Base-by-base conservation (phyloP, 2,329 filamentous ascomycete genomes). In the Aphanoascus verrucosus region DNA sequence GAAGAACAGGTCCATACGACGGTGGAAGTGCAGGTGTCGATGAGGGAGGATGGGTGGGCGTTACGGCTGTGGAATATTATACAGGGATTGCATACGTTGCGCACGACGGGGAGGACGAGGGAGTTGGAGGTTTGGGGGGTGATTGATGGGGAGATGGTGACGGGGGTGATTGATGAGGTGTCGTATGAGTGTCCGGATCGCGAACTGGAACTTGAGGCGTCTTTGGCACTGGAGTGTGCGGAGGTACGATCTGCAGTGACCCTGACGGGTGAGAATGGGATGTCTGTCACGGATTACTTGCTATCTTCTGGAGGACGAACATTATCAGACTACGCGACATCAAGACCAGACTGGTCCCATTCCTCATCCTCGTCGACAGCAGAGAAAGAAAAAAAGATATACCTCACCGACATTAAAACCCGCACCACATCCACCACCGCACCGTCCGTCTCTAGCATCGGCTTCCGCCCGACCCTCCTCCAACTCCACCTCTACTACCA, bases 401-500 rank as follows among this genome's bases (percentile, higher is more conserved):
- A 94, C 66, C 73, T 98, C 47, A 83, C 83, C 0, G 93, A 98
- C 61, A 81, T 95, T 58, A 98, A 98, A 69, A 97, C 91, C 0
- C 80, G 90, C 15, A 77, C 76, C 0, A 28, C 42, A 7, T 32
- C 35, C 1, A 35, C 45, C 46, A 66, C 58, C 4, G 80, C 78
- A 3, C 87, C 89, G 1, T 75, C 79, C 1, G 63, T 71, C 23
- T 69, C 66, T 53, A 80, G 81, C 19, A 73, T 80, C 0, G 79
- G 83, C 0, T 76, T 88, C 43, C 80, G 85, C 9, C 87, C 88
- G 0, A 87, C 89, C 0, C 81, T 84, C 61, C 84, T 96, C 56
- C 93, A 98, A 65, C 75, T 97, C 0, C 89, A 94, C 69, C 74
- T 97, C 0, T 98, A 97, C 65, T 89, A 91, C 59, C 83, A 83